Percentiles rank a stretch among this genome's conserved stretches.
phyloP scores from a whole-genome alignment of 78 protist genomes.

The Creolimax fragrantissima region DNA sequence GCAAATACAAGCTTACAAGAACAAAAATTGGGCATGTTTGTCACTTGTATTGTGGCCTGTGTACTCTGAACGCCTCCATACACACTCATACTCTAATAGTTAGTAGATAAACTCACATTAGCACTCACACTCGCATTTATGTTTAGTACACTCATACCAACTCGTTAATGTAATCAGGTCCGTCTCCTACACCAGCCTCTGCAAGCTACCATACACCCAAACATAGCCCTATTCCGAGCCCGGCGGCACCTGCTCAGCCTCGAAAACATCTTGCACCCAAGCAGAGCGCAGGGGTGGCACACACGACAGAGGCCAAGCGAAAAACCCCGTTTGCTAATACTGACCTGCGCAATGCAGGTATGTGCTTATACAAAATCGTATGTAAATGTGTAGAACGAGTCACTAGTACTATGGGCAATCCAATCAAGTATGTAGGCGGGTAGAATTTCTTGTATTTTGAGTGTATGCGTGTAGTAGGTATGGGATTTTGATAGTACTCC shows the following conservation, averaged over 20 bases:
- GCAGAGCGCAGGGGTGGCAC: not conserved
- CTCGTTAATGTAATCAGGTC: no score
- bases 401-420: no score
- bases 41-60: no score
- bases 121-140: not conserved
- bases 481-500: no score
- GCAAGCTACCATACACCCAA: not conserved
- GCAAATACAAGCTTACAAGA: no score
- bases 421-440: no score
- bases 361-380: no score
- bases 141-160: not conserved
- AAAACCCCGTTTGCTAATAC: not conserved
- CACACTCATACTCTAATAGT: not conserved
- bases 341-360: constrained; percentile 5
- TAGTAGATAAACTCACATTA: not conserved
- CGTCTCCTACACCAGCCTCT: not conserved
- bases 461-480: no score
- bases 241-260: not conserved
- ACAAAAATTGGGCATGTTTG: no score
- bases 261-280: not conserved
- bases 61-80: no score
- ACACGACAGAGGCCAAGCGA: not conserved
- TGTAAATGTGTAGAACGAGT: no score
- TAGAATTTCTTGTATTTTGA: no score
- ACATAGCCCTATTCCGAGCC: not conserved